Percentiles rank a stretch among this genome's conserved stretches.
Evolutionary conservation across 805 yeast species (phyloP).

Genomic region (Metschnikowia hibisci): DNA sequence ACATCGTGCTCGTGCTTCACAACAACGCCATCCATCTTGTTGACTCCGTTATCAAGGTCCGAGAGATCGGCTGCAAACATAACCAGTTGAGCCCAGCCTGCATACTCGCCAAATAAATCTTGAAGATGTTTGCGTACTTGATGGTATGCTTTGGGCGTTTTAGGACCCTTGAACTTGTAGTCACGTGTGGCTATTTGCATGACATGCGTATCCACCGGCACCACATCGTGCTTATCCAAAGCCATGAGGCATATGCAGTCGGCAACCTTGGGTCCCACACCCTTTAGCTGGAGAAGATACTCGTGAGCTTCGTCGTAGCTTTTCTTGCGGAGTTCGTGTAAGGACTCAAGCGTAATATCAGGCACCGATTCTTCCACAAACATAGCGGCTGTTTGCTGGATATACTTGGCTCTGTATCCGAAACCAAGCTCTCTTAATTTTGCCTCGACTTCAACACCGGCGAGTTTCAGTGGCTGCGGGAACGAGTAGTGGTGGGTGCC

Average conservation of each 20-base stretch:
- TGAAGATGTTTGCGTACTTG: conserved; percentile 58
- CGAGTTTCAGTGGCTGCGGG: conserved; percentile 59
- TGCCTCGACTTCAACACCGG: conserved; percentile 32
- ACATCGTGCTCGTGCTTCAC: conserved; percentile 14
- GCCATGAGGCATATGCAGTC: conserved; percentile 95
- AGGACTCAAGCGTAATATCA: conserved; percentile 30
- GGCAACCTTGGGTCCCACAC: conserved; percentile 98
- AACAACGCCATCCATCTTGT: conserved; percentile 21
- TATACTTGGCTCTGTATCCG: conserved; percentile 91
- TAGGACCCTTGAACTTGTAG: conserved; percentile 53
- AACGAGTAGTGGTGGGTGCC: conserved; percentile 64
- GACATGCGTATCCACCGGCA: conserved; percentile 95
- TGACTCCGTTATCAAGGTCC: conserved; percentile 68
- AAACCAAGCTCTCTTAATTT: conserved; percentile 55
- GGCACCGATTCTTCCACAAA: conserved; percentile 41
- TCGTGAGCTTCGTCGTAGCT: conserved; percentile 53
- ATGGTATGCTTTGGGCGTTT: conserved; percentile 48
- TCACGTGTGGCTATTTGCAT: conserved; percentile 84
- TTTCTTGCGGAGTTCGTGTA: conserved; percentile 42
- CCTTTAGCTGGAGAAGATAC: conserved; percentile 61
- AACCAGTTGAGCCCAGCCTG: conserved; percentile 99
- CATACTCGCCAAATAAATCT: conserved; percentile 79
- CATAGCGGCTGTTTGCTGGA: conserved; percentile 67
- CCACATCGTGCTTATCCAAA: conserved; percentile 77
- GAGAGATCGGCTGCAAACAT: conserved; percentile 79